A percentile compares a stretch with the other conserved stretches of the same genome.
These are phyloP conservation scores for Viola odorata DNA, from an alignment of 345 rosid genomes.

Conservation along the genomic window DNA sequence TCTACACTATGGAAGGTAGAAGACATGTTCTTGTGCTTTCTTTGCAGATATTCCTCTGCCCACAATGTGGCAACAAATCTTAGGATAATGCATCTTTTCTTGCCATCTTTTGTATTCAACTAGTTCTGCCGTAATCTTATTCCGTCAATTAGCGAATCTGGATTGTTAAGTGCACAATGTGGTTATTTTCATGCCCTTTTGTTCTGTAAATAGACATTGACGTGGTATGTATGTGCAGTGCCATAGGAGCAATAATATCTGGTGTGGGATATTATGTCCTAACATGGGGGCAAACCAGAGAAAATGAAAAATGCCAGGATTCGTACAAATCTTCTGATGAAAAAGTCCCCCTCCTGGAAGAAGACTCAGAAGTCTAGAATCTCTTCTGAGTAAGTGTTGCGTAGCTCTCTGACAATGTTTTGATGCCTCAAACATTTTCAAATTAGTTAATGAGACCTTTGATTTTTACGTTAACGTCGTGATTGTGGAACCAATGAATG, in stretches of 20 bases:
- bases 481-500: too few relatives aligned
- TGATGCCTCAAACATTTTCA: too few relatives aligned
- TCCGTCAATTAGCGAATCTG: not conserved
- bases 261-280: slow-evolving; percentile 58
- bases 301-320: slow-evolving; percentile 31
- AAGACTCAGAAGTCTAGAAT: slow-evolving; percentile 16
- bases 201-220: too few relatives aligned
- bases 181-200: too few relatives aligned
- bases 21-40: not conserved
- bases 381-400: not conserved
- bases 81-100: not conserved
- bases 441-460: too few relatives aligned
- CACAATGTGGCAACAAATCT: not conserved
- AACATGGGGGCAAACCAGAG: slow-evolving; percentile 56
- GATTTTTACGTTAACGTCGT: too few relatives aligned
- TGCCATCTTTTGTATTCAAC: too few relatives aligned
- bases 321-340: slow-evolving; percentile 21
- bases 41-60: not conserved
- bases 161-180: not conserved
- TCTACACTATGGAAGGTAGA: slow-evolving; percentile 76
- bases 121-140: not conserved
- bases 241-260: slow-evolving; percentile 52
- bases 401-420: too few relatives aligned
- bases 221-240: slow-evolving; percentile 28
- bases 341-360: slow-evolving; percentile 45